These are phyloP conservation scores for Yarrowia sp. DNA, from an alignment of 805 yeast species.

Conservation along the genomic window DNA sequence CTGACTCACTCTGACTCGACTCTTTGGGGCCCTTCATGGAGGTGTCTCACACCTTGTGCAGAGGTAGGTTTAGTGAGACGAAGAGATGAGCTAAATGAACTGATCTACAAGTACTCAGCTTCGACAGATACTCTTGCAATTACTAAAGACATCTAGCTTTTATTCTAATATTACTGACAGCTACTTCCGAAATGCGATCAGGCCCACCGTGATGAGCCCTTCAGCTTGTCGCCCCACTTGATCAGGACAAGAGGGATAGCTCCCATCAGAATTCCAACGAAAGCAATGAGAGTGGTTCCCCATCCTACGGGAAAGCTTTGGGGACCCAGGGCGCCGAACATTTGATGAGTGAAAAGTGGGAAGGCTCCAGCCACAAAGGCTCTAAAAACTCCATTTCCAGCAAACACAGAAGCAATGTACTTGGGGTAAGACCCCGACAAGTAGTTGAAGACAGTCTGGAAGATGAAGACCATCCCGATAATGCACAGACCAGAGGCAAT, in stretches of 20 bases:
- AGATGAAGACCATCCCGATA: neutral
- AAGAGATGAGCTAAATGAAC: too few species aligned
- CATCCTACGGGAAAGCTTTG: neutral
- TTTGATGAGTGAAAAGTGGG: neutral
- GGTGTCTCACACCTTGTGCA: too few species aligned
- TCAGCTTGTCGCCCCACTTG: neutral
- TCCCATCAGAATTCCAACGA: neutral
- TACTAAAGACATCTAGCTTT: too few species aligned
- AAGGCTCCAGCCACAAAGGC: neutral
- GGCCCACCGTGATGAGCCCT: neutral
- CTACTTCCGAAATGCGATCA: neutral
- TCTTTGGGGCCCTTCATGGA: too few species aligned
- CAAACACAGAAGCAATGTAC: neutral
- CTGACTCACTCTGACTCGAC: too few species aligned
- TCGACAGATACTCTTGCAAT: too few species aligned
- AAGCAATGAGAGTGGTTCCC: neutral
- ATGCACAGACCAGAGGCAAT: too few species aligned
- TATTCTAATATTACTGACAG: too few species aligned
- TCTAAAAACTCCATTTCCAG: neutral
- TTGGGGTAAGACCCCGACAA: neutral
- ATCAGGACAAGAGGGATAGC: neutral
- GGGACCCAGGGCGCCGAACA: neutral
- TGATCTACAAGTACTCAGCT: too few species aligned
- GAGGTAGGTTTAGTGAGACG: too few species aligned
- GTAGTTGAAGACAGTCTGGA: constrained; percentile 1